Conservation (phyloP, 2,329 filamentous ascomycete species). For the Corniculantispora saksenae region DNA sequence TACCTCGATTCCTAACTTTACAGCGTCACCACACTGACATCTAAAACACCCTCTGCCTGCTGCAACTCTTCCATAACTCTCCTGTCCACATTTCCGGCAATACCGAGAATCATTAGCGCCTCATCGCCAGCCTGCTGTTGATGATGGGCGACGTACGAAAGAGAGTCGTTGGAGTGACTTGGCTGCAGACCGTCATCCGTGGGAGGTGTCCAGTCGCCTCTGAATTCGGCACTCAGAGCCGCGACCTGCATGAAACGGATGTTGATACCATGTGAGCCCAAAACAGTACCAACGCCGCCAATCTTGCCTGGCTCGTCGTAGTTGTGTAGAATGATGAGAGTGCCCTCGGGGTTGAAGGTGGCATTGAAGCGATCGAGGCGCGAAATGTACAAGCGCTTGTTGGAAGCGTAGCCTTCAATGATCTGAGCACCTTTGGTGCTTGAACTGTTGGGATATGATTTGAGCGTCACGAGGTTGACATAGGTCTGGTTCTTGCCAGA, state of each 20-base stretch:
- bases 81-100: slow-evolving; percentile 64
- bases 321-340: slow-evolving; percentile 76
- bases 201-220: slow-evolving; percentile 33
- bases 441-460: slow-evolving; percentile 45
- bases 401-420: slow-evolving; percentile 68
- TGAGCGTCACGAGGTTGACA: slow-evolving; percentile 69
- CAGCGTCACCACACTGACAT: slow-evolving; percentile 54
- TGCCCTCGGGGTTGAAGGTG: slow-evolving; percentile 72
- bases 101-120: slow-evolving; percentile 79
- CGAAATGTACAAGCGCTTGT: slow-evolving; percentile 67
- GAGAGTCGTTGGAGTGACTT: slow-evolving; percentile 37
- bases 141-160: slow-evolving; percentile 12
- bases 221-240: slow-evolving; percentile 40
- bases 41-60: slow-evolving; percentile 53
- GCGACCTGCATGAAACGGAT: slow-evolving; percentile 79
- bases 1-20: slow-evolving; percentile 22
- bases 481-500: slow-evolving; percentile 60
- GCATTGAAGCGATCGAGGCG: slow-evolving; percentile 73
- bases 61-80: slow-evolving; percentile 53
- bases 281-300: slow-evolving; percentile 70
- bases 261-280: slow-evolving; percentile 73
- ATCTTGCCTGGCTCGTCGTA: slow-evolving; percentile 83
- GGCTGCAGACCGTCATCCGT: slow-evolving; percentile 26
- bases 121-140: slow-evolving; percentile 47
- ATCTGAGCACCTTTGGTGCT: slow-evolving; percentile 39